These are phyloP conservation scores for Triticum monococcum DNA, from an alignment of 176 grass and related monocot genomes.

Conservation along the genomic window DNA sequence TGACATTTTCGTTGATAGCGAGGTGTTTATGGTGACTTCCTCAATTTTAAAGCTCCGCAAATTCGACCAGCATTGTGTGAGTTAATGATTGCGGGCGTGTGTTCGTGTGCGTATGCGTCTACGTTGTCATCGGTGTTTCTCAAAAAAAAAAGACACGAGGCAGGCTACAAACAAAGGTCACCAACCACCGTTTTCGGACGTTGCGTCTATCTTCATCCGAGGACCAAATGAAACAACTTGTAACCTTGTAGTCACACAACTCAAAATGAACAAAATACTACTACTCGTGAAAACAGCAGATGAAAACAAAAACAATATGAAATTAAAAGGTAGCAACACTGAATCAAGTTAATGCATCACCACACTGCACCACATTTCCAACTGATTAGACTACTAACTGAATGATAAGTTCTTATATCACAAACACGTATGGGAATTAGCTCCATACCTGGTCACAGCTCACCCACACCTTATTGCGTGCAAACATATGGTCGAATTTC, in stretches of 20 bases:
- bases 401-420: background rate
- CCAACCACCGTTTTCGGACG: background rate
- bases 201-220: background rate
- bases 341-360: background rate
- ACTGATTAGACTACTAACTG: background rate
- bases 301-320: background rate
- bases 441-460: background rate
- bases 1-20: too few relatives aligned
- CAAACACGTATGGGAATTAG: background rate
- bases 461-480: background rate
- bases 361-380: background rate
- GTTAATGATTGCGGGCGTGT: too few relatives aligned
- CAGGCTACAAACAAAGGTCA: background rate
- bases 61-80: too few relatives aligned
- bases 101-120: too few relatives aligned
- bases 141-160: too few relatives aligned
- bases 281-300: background rate
- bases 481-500: background rate
- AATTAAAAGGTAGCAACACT: background rate
- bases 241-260: too few relatives aligned
- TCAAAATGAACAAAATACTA: too few relatives aligned
- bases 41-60: too few relatives aligned
- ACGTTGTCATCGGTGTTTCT: too few relatives aligned
- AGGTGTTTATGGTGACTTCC: too few relatives aligned
- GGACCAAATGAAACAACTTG: background rate